Evolutionary conservation across 2,329 filamentous ascomycete genomes (phyloP).

Genomic region (Microsporum ferrugineum): DNA sequence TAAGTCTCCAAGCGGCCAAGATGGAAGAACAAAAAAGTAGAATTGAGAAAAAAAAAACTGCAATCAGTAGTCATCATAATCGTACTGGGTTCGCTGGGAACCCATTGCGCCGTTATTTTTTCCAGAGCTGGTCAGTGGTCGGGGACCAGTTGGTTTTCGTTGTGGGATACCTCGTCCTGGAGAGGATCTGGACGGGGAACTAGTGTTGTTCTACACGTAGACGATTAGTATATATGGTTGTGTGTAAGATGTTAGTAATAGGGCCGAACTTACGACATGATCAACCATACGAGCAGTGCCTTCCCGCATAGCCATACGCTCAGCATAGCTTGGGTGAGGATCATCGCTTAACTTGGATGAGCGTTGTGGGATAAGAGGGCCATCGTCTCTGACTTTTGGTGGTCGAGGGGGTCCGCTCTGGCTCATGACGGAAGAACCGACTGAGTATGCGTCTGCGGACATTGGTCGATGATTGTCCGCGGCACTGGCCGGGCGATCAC

Average conservation of each 20-base stretch:
- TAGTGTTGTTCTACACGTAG: background rate
- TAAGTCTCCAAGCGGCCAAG: background rate
- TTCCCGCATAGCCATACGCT: slow-evolving; percentile 31
- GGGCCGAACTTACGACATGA: slow-evolving; percentile 19
- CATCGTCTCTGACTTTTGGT: slow-evolving; percentile 46
- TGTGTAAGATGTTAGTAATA: background rate
- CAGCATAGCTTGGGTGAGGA: slow-evolving; percentile 28
- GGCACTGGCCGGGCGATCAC: slow-evolving; percentile 19
- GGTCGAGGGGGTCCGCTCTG: slow-evolving; percentile 38
- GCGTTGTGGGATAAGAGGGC: slow-evolving; percentile 46
- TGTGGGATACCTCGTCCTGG: slow-evolving; percentile 23
- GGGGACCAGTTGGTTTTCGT: slow-evolving; percentile 39
- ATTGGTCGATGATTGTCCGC: slow-evolving; percentile 29
- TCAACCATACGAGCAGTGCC: slow-evolving; percentile 17
- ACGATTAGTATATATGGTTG: slow-evolving; percentile 9
- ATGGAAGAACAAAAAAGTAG: background rate
- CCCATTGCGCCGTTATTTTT: slow-evolving; percentile 20
- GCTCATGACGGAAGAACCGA: slow-evolving; percentile 27
- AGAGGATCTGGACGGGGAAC: slow-evolving; percentile 21
- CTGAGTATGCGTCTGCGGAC: slow-evolving; percentile 38
- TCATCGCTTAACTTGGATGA: slow-evolving; percentile 31
- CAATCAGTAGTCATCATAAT: slow-evolving; percentile 24
- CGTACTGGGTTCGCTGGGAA: slow-evolving; percentile 26
- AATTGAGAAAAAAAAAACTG: slow-evolving; percentile 11
- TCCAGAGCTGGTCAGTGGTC: slow-evolving; percentile 32